These are phyloP conservation scores for Podospora tetraspora DNA, from an alignment of 495 filamentous ascomycete genomes.

Conservation along the genomic window DNA sequence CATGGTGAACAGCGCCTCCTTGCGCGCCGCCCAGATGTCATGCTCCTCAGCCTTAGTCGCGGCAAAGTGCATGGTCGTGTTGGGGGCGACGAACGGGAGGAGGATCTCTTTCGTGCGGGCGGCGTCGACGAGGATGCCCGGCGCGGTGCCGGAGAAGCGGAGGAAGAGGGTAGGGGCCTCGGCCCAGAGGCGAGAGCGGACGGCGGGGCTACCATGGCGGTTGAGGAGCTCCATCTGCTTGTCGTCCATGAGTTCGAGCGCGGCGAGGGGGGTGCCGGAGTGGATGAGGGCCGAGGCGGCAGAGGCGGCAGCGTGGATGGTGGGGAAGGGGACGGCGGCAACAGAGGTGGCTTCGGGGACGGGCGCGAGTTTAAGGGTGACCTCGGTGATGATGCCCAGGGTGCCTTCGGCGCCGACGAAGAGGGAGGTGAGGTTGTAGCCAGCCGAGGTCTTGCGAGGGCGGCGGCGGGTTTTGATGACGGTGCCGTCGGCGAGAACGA, in stretches of 20 bases:
- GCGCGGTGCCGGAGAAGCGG: slow-evolving; percentile 43
- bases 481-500: slow-evolving; percentile 70
- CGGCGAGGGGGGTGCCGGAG: slow-evolving; percentile 61
- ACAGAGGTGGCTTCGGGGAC: slow-evolving; percentile 60
- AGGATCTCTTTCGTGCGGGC: slow-evolving; percentile 38
- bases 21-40: slow-evolving; percentile 63
- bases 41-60: slow-evolving; percentile 51
- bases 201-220: slow-evolving; percentile 52
- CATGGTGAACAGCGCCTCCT: slow-evolving; percentile 59
- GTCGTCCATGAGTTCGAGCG: slow-evolving; percentile 69
- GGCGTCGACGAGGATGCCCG: slow-evolving; percentile 36
- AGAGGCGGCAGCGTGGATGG: slow-evolving; percentile 56
- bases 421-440: slow-evolving; percentile 75
- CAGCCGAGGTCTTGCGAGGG: slow-evolving; percentile 68
- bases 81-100: slow-evolving; percentile 27
- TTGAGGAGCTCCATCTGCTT: slow-evolving; percentile 70
- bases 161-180: slow-evolving; percentile 67
- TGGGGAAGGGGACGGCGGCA: slow-evolving; percentile 58
- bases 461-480: slow-evolving; percentile 68
- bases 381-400: slow-evolving; percentile 82
- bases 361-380: slow-evolving; percentile 63
- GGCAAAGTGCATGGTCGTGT: slow-evolving; percentile 52
- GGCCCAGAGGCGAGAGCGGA: slow-evolving; percentile 47
- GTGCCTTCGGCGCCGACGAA: slow-evolving; percentile 94
- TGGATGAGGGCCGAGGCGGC: slow-evolving; percentile 60